phyloP scores from a whole-genome alignment of 768 basidiomycete species.

The Leucosporidium scottii region DNA sequence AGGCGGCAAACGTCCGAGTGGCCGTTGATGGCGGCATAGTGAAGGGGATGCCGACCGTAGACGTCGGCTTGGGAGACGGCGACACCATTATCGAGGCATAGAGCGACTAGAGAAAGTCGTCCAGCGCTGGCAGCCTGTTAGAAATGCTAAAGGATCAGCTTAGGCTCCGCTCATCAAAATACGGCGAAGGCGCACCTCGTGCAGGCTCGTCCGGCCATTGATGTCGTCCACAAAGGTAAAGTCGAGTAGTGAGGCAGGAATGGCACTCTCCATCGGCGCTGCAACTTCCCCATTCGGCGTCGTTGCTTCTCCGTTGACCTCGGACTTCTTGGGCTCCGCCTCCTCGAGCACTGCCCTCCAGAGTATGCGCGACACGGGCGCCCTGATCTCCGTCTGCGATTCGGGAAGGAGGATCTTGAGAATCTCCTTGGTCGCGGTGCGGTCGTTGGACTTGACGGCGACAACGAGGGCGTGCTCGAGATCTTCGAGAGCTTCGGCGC shows the following conservation, averaged over 20 bases:
- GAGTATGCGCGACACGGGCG: constrained; percentile 77
- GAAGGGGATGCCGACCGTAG: constrained; percentile 86
- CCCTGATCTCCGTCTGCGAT: constrained; percentile 52
- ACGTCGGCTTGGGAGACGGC: constrained; percentile 69
- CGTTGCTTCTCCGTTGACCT: neutral
- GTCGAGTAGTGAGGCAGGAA: constrained; percentile 66
- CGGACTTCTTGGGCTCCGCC: neutral
- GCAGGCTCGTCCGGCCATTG: constrained; percentile 86
- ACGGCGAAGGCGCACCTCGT: constrained; percentile 51
- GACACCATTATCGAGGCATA: constrained; percentile 70
- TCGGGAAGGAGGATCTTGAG: constrained; percentile 62
- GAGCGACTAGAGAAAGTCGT: constrained; percentile 61
- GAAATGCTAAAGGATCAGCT: neutral
- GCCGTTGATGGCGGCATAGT: constrained; percentile 93
- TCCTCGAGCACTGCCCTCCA: constrained; percentile 89
- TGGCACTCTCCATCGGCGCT: constrained; percentile 62
- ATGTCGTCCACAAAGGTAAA: constrained; percentile 93
- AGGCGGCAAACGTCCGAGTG: constrained; percentile 66
- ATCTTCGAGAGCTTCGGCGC: constrained; percentile 40
- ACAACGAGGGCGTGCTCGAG: constrained; percentile 34
- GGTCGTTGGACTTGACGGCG: constrained; percentile 54
- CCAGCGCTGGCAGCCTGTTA: constrained; percentile 65
- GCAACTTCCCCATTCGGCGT: constrained; percentile 27
- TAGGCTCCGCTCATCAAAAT: neutral
- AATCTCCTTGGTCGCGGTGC: constrained; percentile 81